phyloP scores from a whole-genome alignment of 1,284 basidiomycete species.

The Mycena citricolor region DNA sequence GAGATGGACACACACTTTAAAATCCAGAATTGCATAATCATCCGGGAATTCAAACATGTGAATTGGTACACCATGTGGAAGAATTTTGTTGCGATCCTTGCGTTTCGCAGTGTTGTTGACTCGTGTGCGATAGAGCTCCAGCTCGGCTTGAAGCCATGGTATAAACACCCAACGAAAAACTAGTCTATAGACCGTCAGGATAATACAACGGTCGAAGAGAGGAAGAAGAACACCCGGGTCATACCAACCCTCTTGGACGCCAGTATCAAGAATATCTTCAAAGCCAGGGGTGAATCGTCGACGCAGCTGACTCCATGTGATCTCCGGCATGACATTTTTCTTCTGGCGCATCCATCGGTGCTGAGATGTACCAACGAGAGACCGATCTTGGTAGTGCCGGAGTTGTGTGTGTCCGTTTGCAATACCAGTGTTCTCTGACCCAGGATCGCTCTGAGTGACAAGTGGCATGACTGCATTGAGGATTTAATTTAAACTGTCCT shows the following conservation, averaged over 20 bases:
- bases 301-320: slow-evolving; percentile 27
- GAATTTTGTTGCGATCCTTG: slow-evolving; percentile 31
- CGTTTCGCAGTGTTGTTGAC: slow-evolving; percentile 29
- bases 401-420: slow-evolving; percentile 34
- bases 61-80: slow-evolving; percentile 32
- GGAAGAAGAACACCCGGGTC: slow-evolving; percentile 27
- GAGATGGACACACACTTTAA: slow-evolving; percentile 3
- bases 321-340: slow-evolving; percentile 32
- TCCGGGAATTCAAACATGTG: slow-evolving; percentile 4
- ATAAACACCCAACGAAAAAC: slow-evolving; percentile 39
- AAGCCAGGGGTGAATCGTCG: slow-evolving; percentile 30
- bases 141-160: slow-evolving; percentile 38
- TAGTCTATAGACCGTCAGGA: slow-evolving; percentile 25
- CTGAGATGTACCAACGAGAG: slow-evolving; percentile 31
- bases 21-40: slow-evolving; percentile 8
- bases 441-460: slow-evolving; percentile 35
- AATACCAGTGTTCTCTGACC: slow-evolving; percentile 32
- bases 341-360: slow-evolving; percentile 30
- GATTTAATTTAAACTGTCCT: too few relatives aligned
- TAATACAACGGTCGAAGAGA: not conserved
- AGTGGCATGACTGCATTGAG: slow-evolving; percentile 29
- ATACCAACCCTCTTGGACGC: slow-evolving; percentile 32
- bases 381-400: slow-evolving; percentile 29
- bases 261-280: slow-evolving; percentile 30
- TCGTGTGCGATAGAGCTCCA: slow-evolving; percentile 28